Conservation (phyloP, 345 rosid species). For the Ceriops decandra region DNA sequence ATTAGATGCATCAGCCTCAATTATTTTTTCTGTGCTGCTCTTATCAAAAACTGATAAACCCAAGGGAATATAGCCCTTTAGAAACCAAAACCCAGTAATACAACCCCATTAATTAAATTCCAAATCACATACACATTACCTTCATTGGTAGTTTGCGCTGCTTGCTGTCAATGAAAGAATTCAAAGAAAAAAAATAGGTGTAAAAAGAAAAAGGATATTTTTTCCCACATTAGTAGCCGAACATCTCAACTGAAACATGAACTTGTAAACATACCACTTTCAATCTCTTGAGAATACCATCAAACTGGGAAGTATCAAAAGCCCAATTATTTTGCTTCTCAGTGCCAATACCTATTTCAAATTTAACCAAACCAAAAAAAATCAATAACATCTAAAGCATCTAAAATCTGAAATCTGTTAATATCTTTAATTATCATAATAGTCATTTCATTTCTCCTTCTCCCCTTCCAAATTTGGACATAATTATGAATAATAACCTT, state of each 20-base stretch:
- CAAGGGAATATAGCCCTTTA: slow-evolving; percentile 8
- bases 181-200: not conserved
- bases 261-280: slow-evolving; percentile 63
- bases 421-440: no score
- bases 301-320: slow-evolving; percentile 89
- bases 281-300: slow-evolving; percentile 83
- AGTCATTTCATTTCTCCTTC: no score
- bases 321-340: slow-evolving; percentile 97
- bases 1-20: slow-evolving; percentile 28
- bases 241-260: not conserved
- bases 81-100: not conserved
- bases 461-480: no score
- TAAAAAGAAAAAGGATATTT: slow-evolving; percentile 2
- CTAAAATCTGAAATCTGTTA: no score
- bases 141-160: slow-evolving; percentile 45
- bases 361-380: not conserved
- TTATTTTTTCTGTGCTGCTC: slow-evolving; percentile 31
- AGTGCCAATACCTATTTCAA: slow-evolving; percentile 66
- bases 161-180: slow-evolving; percentile 51
- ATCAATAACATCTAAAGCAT: not conserved
- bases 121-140: slow-evolving; percentile 34
- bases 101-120: not conserved
- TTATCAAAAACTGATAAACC: slow-evolving; percentile 31
- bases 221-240: not conserved
- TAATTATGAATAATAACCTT: no score